These are phyloP conservation scores for Aphanoascus verrucosus DNA, from an alignment of 2,329 filamentous ascomycete species.

Conservation along the genomic window DNA sequence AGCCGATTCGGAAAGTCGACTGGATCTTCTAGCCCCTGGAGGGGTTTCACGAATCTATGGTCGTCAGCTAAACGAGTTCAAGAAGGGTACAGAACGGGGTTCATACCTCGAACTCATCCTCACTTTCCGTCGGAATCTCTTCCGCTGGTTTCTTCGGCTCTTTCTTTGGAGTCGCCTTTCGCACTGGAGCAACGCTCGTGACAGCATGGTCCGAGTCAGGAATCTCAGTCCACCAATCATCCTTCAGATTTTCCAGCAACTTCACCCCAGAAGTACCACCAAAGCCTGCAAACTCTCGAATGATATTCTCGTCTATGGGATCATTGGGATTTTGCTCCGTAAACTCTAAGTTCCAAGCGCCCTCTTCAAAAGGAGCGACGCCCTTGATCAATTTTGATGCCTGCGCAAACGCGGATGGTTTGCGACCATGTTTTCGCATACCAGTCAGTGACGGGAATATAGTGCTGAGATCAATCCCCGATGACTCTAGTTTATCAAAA, in stretches of 20 bases:
- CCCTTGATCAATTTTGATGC: slow-evolving; percentile 47
- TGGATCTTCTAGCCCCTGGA: slow-evolving; percentile 18
- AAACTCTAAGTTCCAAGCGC: slow-evolving; percentile 34
- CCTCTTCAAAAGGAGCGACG: slow-evolving; percentile 43
- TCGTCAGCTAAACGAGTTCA: neutral
- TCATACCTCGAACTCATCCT: slow-evolving; percentile 32
- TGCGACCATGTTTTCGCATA: slow-evolving; percentile 32
- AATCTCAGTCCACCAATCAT: slow-evolving; percentile 28
- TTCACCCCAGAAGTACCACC: slow-evolving; percentile 13
- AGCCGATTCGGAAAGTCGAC: neutral
- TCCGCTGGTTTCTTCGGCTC: slow-evolving; percentile 9
- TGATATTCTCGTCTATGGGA: slow-evolving; percentile 3
- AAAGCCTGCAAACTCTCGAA: slow-evolving; percentile 9
- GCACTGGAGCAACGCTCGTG: neutral
- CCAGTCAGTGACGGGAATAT: slow-evolving; percentile 47
- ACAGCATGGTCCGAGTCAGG: neutral
- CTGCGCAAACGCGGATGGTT: slow-evolving; percentile 39
- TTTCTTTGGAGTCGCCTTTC: neutral
- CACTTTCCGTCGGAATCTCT: slow-evolving; percentile 22
- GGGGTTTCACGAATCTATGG: slow-evolving; percentile 29
- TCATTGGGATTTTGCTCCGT: slow-evolving; percentile 7
- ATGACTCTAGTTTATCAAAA: slow-evolving; percentile 48
- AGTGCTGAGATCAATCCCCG: slow-evolving; percentile 45
- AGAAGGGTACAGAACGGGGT: neutral
- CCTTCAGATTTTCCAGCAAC: slow-evolving; percentile 17